phyloP scores from a whole-genome alignment of 179 eudicot species.

The Actinidia arguta region DNA sequence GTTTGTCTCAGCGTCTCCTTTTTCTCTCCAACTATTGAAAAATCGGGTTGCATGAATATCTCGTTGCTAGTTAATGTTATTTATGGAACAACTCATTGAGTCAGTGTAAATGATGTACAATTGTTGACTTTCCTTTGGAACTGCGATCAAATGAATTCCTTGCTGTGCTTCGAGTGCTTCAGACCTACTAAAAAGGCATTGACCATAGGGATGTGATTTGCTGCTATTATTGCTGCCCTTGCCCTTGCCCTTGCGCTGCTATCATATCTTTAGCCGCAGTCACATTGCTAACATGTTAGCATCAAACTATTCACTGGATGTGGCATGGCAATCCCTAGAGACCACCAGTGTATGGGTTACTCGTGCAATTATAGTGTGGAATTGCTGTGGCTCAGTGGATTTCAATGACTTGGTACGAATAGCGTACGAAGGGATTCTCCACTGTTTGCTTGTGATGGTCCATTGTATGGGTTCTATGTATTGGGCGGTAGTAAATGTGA shows the following conservation, averaged over 20 bases:
- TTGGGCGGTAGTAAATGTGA: too few relatives aligned
- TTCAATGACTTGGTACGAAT: not conserved
- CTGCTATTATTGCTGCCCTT: too few relatives aligned
- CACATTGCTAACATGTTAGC: not conserved
- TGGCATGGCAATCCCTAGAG: not conserved
- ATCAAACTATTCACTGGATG: not conserved
- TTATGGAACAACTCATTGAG: too few relatives aligned
- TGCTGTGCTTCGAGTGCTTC: not conserved
- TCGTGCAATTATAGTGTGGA: not conserved
- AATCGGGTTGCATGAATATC: conserved; percentile 51
- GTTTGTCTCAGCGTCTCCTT: conserved; percentile 34
- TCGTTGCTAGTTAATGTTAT: conserved; percentile 34
- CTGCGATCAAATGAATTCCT: not conserved
- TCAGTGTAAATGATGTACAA: not conserved
- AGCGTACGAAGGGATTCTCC: too few relatives aligned
- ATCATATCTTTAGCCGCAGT: not conserved
- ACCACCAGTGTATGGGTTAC: too few relatives aligned
- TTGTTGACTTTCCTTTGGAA: conserved; percentile 36
- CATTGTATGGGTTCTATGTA: too few relatives aligned
- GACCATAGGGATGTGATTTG: not conserved
- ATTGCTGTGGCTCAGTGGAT: not conserved
- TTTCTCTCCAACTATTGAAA: not conserved
- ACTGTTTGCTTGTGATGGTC: too few relatives aligned
- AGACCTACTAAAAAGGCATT: not conserved
- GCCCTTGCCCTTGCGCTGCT: not conserved